A percentile compares a stretch with the other conserved stretches of the same genome.
These are phyloP conservation scores for Croton laevigatus DNA, from an alignment of 441 rosid species.

Conservation along the genomic window DNA sequence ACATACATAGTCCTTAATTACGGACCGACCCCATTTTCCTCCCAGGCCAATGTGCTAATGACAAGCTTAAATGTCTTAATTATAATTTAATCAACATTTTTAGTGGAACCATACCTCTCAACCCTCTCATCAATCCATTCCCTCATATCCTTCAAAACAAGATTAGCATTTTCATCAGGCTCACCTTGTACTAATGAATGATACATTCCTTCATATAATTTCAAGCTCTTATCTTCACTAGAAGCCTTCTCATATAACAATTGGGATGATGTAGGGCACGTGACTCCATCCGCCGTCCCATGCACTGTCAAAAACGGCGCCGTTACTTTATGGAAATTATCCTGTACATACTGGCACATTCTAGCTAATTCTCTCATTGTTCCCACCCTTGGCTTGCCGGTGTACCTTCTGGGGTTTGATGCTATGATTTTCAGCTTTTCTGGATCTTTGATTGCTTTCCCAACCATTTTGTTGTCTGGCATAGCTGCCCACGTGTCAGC, in stretches of 20 bases:
- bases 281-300: constrained; percentile 73
- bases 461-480: constrained; percentile 84
- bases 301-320: constrained; percentile 67
- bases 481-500: constrained; percentile 95
- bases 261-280: constrained; percentile 69
- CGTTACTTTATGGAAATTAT: constrained; percentile 53
- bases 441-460: constrained; percentile 70
- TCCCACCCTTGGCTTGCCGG: constrained; percentile 81
- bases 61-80: neutral
- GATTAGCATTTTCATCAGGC: constrained; percentile 65
- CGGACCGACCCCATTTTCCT: neutral
- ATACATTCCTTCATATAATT: constrained; percentile 82
- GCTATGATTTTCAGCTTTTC: constrained; percentile 78
- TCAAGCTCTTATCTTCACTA: constrained; percentile 68
- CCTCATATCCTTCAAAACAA: constrained; percentile 80
- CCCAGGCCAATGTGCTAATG: neutral
- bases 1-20: neutral
- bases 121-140: constrained; percentile 93
- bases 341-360: constrained; percentile 69
- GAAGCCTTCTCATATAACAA: constrained; percentile 70
- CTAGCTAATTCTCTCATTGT: constrained; percentile 82
- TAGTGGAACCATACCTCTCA: constrained; percentile 45
- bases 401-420: constrained; percentile 73
- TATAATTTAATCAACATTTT: constrained; percentile 12
- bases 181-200: constrained; percentile 89